Percentiles rank a stretch among this genome's conserved stretches.
Conservation (phyloP, 306 rosid genomes). For the Medicago arabica region DNA sequence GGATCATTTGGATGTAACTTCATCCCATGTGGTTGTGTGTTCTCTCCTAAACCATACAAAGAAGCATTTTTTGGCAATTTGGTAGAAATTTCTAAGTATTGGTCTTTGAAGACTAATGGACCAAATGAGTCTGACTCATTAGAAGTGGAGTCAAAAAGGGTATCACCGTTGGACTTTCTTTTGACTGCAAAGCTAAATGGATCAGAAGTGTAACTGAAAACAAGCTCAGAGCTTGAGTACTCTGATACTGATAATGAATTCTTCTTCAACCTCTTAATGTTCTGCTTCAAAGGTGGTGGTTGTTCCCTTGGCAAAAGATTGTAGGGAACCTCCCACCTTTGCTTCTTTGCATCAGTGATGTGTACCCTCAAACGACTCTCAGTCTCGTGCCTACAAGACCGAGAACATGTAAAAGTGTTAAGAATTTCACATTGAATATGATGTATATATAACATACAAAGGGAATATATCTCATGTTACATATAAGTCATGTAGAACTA, state of each 20-base stretch:
- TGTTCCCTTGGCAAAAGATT: conserved; percentile 71
- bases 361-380: conserved; percentile 76
- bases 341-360: conserved; percentile 73
- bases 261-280: conserved; percentile 43
- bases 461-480: neutral
- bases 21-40: conserved; percentile 82
- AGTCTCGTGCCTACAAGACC: conserved; percentile 66
- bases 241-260: conserved; percentile 36
- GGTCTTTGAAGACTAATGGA: conserved; percentile 80
- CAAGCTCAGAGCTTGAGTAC: conserved; percentile 60
- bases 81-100: conserved; percentile 84
- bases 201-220: conserved; percentile 67
- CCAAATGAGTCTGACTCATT: conserved; percentile 56
- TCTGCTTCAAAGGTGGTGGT: conserved; percentile 58
- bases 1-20: conserved; percentile 78
- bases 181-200: conserved; percentile 76
- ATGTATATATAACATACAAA: neutral
- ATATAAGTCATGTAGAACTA: no score
- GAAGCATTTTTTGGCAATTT: conserved; percentile 71
- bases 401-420: neutral
- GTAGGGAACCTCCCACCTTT: conserved; percentile 93
- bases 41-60: conserved; percentile 86
- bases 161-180: conserved; percentile 77
- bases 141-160: conserved; percentile 67
- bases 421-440: neutral